phyloP scores from a whole-genome alignment of 345 rosid species.

The Orychophragmus violaceus region DNA sequence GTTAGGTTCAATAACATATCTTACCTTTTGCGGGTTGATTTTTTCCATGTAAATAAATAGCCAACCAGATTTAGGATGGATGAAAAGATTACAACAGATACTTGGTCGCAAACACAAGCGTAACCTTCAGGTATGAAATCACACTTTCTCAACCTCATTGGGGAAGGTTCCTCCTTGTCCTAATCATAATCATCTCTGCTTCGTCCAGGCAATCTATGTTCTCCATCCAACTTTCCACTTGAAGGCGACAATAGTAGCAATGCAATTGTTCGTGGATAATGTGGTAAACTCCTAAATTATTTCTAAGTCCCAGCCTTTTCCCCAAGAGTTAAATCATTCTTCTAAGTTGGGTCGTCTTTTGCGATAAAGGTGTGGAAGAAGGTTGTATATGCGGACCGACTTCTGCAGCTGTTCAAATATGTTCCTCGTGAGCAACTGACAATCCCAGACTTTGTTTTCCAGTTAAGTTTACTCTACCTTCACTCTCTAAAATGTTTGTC shows the following conservation, averaged over 20 bases:
- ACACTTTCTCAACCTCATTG: not conserved
- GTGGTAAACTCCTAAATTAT: slow-evolving; percentile 42
- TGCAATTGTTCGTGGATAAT: slow-evolving; percentile 71
- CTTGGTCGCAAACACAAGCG: slow-evolving; percentile 90
- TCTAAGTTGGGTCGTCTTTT: not conserved
- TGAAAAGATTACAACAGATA: slow-evolving; percentile 82
- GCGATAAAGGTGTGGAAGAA: slow-evolving; percentile 81
- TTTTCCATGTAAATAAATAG: slow-evolving; percentile 33
- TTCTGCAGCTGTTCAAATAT: slow-evolving; percentile 78
- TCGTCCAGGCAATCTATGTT: slow-evolving; percentile 73
- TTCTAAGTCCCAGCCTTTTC: not conserved
- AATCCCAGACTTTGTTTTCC: slow-evolving; percentile 96
- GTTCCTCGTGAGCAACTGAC: slow-evolving; percentile 98
- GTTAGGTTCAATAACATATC: not conserved
- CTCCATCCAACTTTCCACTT: slow-evolving; percentile 91
- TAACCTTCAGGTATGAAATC: slow-evolving; percentile 70
- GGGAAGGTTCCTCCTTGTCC: not conserved
- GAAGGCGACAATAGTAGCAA: slow-evolving; percentile 69
- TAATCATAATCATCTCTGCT: slow-evolving; percentile 13
- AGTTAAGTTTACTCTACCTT: slow-evolving; percentile 50
- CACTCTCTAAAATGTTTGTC: not conserved
- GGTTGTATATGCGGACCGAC: slow-evolving; percentile 81
- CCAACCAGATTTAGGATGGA: slow-evolving; percentile 93
- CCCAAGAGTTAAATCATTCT: not conserved
- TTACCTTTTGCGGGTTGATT: not conserved